Evolutionary conservation across 495 filamentous ascomycete species (phyloP), one percentile per base, ranked within the genome.

Genomic region (Aspergillus haitiensis): DNA sequence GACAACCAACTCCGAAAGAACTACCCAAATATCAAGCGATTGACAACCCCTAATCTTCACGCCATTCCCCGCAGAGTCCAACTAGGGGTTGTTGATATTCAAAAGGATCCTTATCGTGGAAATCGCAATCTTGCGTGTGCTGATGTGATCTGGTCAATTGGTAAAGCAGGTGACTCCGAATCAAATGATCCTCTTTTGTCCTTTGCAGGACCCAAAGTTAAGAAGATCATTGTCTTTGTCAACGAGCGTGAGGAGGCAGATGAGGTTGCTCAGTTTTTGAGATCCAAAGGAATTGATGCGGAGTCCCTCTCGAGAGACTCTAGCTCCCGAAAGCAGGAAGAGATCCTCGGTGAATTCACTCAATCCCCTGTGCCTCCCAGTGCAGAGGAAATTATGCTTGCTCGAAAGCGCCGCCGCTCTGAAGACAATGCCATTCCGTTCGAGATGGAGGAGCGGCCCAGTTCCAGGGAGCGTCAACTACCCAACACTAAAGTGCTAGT

Each of bases 41-140:
- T 98, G 59, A 92, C 92, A 2, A 98, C 93, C 2, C 93, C 95
- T 1, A 96, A 97, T 59, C 81, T 98, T 2, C 94, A 98, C 69
- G 91, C 95, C 36, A 95, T 98, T 62, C 93, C 94, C 16, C 88
- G 94, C 13, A 87, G 95, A 54, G 92, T 98, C 2, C 93, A 97
- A 70, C 86, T 98, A 2, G 91, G 91, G 48, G 92, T 97, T 31
- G 87, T 98, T 15, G 94, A 98, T 66, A 87, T 93, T 3, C 86
- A 92, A 50, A 89, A 88, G 59, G 85, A 93, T 21, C 92, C 93
- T 1, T 98, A 96, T 75, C 87, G 83, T 56, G 91, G 93, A 60
- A 97, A 96, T 80, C 91, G 92, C 66, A 79, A 82, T 56, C 84
- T 98, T 7, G 94, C 94, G 31, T 98, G 94, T 69, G 93, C 94